Evolutionary conservation across 1,284 basidiomycete genomes (phyloP).

Genomic region (Macrocystidia cucumis): DNA sequence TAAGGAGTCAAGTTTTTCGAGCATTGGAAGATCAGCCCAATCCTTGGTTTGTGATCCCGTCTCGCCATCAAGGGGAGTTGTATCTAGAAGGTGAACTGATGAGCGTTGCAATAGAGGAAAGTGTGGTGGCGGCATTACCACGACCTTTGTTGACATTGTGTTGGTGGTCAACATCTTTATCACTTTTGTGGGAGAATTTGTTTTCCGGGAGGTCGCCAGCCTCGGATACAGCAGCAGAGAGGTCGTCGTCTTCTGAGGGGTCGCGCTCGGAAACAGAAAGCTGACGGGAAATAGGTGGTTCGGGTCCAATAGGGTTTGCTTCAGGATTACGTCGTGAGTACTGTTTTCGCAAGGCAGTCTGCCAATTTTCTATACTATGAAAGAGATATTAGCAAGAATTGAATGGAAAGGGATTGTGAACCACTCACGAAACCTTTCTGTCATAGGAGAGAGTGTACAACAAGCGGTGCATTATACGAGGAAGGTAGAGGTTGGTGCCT

Average conservation of each 20-base stretch:
- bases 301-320: slow-evolving; percentile 64
- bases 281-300: slow-evolving; percentile 19
- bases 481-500: slow-evolving; percentile 51
- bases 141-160: too few species aligned
- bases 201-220: too few species aligned
- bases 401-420: slow-evolving; percentile 8
- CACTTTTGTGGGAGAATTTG: too few species aligned
- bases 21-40: slow-evolving; percentile 65
- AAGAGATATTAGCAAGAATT: slow-evolving; percentile 11
- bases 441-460: slow-evolving; percentile 72
- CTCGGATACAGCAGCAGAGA: slow-evolving; percentile 1
- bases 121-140: too few species aligned
- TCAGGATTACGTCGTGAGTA: slow-evolving; percentile 60
- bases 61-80: slow-evolving; percentile 11
- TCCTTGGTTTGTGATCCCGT: slow-evolving; percentile 32
- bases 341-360: slow-evolving; percentile 62
- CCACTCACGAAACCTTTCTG: slow-evolving; percentile 71
- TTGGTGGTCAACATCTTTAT: too few species aligned
- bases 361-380: slow-evolving; percentile 67
- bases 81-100: too few species aligned
- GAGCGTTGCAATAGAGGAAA: too few species aligned
- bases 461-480: slow-evolving; percentile 66
- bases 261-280: slow-evolving; percentile 8
- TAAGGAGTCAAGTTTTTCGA: slow-evolving; percentile 72
- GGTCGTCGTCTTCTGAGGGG: slow-evolving; percentile 9